phyloP scores from a whole-genome alignment of 305 asterid species.

The Fraxinus greggii region DNA sequence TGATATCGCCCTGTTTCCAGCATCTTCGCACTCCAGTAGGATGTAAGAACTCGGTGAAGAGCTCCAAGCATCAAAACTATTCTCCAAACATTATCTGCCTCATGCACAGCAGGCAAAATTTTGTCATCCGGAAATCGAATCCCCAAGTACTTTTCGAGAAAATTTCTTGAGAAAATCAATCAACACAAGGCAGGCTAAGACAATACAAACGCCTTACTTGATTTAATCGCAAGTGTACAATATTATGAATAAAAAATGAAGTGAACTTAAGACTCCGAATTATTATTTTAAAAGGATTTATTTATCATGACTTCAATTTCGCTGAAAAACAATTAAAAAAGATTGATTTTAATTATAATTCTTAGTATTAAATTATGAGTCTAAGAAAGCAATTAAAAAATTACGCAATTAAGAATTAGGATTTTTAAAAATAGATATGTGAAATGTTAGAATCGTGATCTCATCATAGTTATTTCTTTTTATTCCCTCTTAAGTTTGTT shows the following conservation, averaged over 20 bases:
- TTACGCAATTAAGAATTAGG: not conserved
- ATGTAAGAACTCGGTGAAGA: constrained; percentile 10
- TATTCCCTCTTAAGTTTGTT: not conserved
- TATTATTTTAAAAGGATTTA: too few relatives aligned
- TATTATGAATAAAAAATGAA: too few relatives aligned
- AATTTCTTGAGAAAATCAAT: not conserved
- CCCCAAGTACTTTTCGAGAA: not conserved
- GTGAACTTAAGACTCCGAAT: not conserved
- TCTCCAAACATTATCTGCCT: constrained; percentile 24
- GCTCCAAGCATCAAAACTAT: constrained; percentile 23
- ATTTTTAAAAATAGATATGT: not conserved
- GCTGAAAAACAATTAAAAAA: too few relatives aligned
- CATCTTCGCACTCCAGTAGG: constrained; percentile 23
- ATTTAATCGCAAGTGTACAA: not conserved
- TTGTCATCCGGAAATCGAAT: not conserved
- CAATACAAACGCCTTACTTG: not conserved
- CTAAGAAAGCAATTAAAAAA: not conserved
- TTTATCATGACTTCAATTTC: not conserved
- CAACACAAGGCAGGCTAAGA: constrained; percentile 2
- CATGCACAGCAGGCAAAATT: not conserved
- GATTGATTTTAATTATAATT: too few relatives aligned
- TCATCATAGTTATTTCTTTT: not conserved
- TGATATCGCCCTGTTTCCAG: constrained; percentile 24
- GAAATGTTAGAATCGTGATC: not conserved
- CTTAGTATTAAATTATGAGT: too few relatives aligned